Evolutionary conservation across 2,329 filamentous ascomycete genomes (phyloP), one percentile per base, ranked within the genome.

Genomic region (Cladobotryum protrusum): DNA sequence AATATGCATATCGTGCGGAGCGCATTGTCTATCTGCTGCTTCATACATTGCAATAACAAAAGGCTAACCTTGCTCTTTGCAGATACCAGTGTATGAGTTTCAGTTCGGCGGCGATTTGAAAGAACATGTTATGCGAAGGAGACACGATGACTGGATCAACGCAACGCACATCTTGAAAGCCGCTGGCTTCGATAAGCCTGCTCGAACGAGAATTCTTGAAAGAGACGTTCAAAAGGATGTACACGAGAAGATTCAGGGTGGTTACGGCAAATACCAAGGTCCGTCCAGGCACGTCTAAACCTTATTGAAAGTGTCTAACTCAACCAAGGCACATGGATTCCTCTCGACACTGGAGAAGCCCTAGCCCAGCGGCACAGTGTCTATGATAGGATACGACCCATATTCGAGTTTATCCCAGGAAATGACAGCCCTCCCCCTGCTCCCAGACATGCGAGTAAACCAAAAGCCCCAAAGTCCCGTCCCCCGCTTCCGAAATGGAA

Each of bases 91-190:
- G 11, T 96, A 93, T 66, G 93, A 97, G 66, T 93, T 83, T 70
- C 90, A 95, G 66, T 85, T 95, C 60, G 89, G 85, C 34, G 77
- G 76, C 57, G 89, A 95, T 65, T 65, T 83, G 32, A 84, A 86
- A 64, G 81, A 86, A 61, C 89, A 96, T 87, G 87, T 97, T 57
- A 99, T 99, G 93, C 86, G 93, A 67, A 83, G 93, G 45, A 84
- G 92, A 53, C 81, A 83, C 47, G 93, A 99, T 68, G 84, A 97
- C 70, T 99, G 92, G 90, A 93, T 99, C 72, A 99, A 99, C 75
- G 93, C 93, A n/a, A 99, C 93, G 48, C 93, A 99, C 65, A 97
- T 99, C 53, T 75, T 99, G 44, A 99, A 99, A 66, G 89, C 95
- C 37, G 93, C 93, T 55, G 92, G 92, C 49, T 96, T 96, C 64